Evolutionary conservation across 2,329 filamentous ascomycete genomes (phyloP).

Genomic region (Colletotrichum salicis): DNA sequence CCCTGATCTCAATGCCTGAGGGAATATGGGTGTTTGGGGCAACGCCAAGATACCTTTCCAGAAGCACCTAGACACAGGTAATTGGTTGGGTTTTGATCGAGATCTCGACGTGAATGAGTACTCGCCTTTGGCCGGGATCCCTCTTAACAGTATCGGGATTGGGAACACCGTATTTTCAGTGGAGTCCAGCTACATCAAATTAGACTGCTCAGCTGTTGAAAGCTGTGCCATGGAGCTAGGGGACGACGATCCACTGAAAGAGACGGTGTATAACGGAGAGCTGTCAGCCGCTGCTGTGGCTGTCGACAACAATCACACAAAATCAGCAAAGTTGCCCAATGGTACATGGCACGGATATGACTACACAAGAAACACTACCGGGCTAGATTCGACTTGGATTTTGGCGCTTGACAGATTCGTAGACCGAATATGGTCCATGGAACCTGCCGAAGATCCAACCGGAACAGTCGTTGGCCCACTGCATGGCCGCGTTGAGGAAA

Average conservation of each 20-base stretch:
- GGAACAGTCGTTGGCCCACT: neutral
- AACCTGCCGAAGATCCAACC: neutral
- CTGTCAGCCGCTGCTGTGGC: neutral
- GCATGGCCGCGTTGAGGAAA: neutral
- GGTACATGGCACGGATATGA: slow-evolving; percentile 4
- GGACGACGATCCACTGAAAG: neutral
- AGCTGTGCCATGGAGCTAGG: too few species aligned
- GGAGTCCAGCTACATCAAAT: slow-evolving; percentile 19
- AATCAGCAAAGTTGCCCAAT: neutral
- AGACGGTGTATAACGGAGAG: neutral
- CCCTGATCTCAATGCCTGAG: slow-evolving; percentile 37
- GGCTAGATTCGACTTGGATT: neutral
- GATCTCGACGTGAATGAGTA: neutral
- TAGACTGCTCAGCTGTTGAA: slow-evolving; percentile 9
- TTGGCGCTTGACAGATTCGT: neutral
- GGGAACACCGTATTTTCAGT: slow-evolving; percentile 18
- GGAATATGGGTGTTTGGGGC: slow-evolving; percentile 41
- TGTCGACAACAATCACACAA: neutral
- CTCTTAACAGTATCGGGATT: neutral
- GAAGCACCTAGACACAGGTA: neutral
- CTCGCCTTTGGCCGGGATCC: slow-evolving; percentile 17
- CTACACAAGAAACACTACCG: neutral
- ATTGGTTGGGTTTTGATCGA: neutral
- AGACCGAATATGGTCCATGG: neutral
- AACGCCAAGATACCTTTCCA: slow-evolving; percentile 43